A percentile compares a stretch with the other conserved stretches of the same genome.
These are phyloP conservation scores for Teratosphaeria gauchensis DNA, from an alignment of 2,329 filamentous ascomycete species.

Conservation along the genomic window DNA sequence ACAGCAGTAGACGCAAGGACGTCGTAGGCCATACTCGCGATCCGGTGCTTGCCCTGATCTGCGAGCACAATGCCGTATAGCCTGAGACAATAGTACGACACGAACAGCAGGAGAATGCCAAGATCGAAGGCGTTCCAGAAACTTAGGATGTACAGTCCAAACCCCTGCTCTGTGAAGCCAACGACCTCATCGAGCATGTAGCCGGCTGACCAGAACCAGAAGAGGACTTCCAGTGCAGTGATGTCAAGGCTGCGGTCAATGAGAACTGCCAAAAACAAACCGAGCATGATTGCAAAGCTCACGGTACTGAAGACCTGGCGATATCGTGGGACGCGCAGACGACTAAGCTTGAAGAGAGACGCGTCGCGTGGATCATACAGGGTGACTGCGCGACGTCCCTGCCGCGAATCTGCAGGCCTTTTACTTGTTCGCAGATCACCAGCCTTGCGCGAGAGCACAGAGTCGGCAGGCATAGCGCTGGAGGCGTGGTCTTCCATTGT, in stretches of 20 bases:
- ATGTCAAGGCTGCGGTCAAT: constrained; percentile 66
- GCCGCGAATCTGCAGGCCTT: constrained; percentile 19
- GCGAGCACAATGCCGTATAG: constrained; percentile 79
- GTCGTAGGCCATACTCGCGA: constrained; percentile 83
- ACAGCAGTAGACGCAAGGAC: constrained; percentile 88
- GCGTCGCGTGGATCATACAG: constrained; percentile 86
- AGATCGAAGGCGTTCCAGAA: constrained; percentile 97
- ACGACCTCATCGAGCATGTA: constrained; percentile 96
- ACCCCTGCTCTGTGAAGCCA: constrained; percentile 92
- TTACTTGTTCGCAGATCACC: constrained; percentile 10
- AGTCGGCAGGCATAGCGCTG: constrained; percentile 21
- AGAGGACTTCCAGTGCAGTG: constrained; percentile 73
- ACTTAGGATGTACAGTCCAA: constrained; percentile 92
- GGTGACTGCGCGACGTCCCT: constrained; percentile 62
- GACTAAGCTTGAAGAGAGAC: constrained; percentile 82
- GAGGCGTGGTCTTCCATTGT: constrained; percentile 21
- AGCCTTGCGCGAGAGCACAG: constrained; percentile 20
- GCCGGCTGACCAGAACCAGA: constrained; percentile 96
- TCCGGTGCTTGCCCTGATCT: constrained; percentile 55
- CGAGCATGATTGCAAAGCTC: constrained; percentile 76
- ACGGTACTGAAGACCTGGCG: constrained; percentile 81
- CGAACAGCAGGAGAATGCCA: constrained; percentile 74
- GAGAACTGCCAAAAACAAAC: constrained; percentile 76
- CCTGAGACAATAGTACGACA: constrained; percentile 82
- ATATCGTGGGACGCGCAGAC: constrained; percentile 83